Evolutionary conservation across 2,329 filamentous ascomycete genomes (phyloP), one percentile per base, ranked within the genome.

Genomic region (Calonectria hongkongensis): DNA sequence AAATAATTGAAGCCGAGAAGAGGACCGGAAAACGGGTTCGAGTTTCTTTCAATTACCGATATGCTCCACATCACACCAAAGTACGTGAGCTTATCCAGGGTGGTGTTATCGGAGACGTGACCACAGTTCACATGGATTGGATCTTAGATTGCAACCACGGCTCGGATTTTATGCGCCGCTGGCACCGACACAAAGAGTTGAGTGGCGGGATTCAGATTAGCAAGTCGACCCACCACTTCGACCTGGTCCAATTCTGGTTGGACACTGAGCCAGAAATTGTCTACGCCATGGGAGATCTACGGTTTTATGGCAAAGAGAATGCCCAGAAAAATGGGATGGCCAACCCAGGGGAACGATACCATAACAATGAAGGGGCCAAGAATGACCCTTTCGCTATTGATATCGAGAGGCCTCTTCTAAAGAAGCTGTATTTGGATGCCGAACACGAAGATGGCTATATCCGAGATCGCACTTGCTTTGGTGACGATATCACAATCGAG

Each of bases 31-130:
- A 48, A 48, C n/a, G 18, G 25, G 45, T 48, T 25, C 45, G 45
- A 2, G 45, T 48, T 48, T 48, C n/a, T 8, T 48, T 48, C 45
- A 48, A 25, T 16, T 48, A 48, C 21, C n/a, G 45, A 10, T 48
- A 48, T 48, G 45, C 45, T 48, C 21, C 45, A 25, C n/a, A 48
- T 48, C 45, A 48, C 13, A 48, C 45, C n/a, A 48, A 48, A 21
- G n/a, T 48, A 3, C 45, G n/a, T 13, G n/a, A 48, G 10, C n/a
- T 48, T 48, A n/a, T 48, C 45, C 45, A 48, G 45, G 12, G n/a
- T 25, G 45, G 45, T 25, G 45, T 48, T 12, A 48, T 48, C 8
- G 45, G 45, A 25, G n/a, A 25, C 21, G 45, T 25, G 9, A 48
- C 45, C 4, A 48, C 45, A 12, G 45, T 48, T 10, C 45, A 48